Conservation (phyloP, 768 basidiomycete genomes). For the Trichaptum fuscoviolaceum region DNA sequence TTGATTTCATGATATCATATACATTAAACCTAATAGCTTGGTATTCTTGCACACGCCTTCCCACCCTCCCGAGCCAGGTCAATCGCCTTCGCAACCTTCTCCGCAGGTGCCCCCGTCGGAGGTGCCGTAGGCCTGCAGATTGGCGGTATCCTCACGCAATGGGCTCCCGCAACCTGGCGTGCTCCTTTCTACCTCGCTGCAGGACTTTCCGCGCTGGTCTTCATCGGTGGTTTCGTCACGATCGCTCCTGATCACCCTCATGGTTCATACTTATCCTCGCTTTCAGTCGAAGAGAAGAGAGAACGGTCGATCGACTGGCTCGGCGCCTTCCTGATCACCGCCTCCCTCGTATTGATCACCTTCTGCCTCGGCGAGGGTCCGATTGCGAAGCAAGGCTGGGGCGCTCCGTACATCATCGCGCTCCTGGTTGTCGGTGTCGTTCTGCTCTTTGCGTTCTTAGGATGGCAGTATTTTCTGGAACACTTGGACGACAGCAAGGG, state of each 20-base stretch:
- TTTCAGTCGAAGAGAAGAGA: conserved; percentile 10
- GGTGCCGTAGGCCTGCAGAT: conserved; percentile 63
- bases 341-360: conserved; percentile 62
- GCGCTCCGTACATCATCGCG: conserved; percentile 62
- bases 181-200: conserved; percentile 56
- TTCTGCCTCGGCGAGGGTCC: conserved; percentile 70
- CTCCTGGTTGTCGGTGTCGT: conserved; percentile 58
- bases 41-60: conserved; percentile 79
- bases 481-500: conserved; percentile 13
- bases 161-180: conserved; percentile 53
- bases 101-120: conserved; percentile 81
- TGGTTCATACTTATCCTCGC: conserved; percentile 23
- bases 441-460: conserved; percentile 49
- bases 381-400: conserved; percentile 56
- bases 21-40: conserved; percentile 39
- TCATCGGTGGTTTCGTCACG: conserved; percentile 47
- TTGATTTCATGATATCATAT: conserved; percentile 3
- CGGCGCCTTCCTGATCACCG: conserved; percentile 61
- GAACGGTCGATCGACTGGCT: conserved; percentile 69
- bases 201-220: conserved; percentile 48
- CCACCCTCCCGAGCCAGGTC: conserved; percentile 63
- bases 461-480: conserved; percentile 66
- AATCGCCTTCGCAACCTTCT: conserved; percentile 76
- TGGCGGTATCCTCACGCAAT: conserved; percentile 69
- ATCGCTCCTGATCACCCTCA: conserved; percentile 52